These are phyloP conservation scores for Cinnamomum chago DNA, from an alignment of 164 flowering plant genomes.

Conservation along the genomic window DNA sequence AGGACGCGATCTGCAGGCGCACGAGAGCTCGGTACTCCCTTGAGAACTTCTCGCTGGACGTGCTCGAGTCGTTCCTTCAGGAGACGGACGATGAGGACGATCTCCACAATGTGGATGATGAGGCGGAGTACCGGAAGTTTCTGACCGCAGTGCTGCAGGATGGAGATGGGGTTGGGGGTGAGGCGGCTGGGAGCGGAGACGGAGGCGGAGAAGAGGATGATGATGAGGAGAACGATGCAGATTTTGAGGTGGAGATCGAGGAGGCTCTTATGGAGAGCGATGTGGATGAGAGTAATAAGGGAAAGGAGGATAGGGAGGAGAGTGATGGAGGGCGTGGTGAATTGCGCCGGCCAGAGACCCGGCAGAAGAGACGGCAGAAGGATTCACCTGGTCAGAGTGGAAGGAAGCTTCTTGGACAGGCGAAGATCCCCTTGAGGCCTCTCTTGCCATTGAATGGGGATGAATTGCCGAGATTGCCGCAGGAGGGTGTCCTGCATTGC, in stretches of 20 bases:
- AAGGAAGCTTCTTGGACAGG: constrained; percentile 36
- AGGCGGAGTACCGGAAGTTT: constrained; percentile 88
- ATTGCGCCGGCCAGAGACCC: constrained; percentile 56
- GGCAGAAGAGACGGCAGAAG: constrained; percentile 62
- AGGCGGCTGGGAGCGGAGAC: constrained; percentile 33
- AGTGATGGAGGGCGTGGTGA: constrained; percentile 23
- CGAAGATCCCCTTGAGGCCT: constrained; percentile 67
- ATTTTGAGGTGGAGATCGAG: constrained; percentile 92
- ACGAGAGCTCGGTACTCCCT: constrained; percentile 94
- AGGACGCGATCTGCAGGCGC: constrained; percentile 86
- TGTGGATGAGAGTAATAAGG: constrained; percentile 39
- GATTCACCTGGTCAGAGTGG: constrained; percentile 20
- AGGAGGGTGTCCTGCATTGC: neutral
- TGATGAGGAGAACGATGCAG: constrained; percentile 96
- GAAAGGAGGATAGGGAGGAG: constrained; percentile 13
- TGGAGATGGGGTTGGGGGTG: constrained; percentile 35
- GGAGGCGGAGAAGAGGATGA: constrained; percentile 49
- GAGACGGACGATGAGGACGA: constrained; percentile 94
- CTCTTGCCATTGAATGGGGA: constrained; percentile 45
- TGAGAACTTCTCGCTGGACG: constrained; percentile 87
- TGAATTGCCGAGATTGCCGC: neutral
- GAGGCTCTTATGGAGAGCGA: constrained; percentile 85
- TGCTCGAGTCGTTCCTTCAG: constrained; percentile 92
- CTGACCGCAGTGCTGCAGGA: constrained; percentile 80
- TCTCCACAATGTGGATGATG: constrained; percentile 81